Percentiles rank a stretch among this genome's conserved stretches.
Conservation (phyloP, 2,329 filamentous ascomycete genomes). For the Sporothrix variecibatus region DNA sequence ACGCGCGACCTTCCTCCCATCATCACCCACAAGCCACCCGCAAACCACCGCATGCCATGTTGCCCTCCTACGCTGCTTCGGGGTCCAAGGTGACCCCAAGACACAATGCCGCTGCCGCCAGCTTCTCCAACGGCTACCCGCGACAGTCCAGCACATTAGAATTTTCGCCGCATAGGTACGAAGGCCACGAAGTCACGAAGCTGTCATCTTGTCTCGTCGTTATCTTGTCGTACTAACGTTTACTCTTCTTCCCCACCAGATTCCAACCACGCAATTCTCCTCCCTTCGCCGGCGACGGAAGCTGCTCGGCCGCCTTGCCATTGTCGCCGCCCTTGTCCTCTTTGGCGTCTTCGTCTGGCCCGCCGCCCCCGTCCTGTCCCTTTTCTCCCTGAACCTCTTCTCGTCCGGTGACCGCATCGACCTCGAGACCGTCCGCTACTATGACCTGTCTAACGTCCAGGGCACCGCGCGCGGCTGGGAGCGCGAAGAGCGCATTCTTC, state of each 20-base stretch:
- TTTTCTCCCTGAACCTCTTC: conserved; percentile 69
- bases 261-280: conserved; percentile 83
- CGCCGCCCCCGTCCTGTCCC: conserved; percentile 61
- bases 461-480: conserved; percentile 95
- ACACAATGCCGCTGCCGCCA: conserved; percentile 65
- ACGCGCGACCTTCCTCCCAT: background rate
- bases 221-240: background rate
- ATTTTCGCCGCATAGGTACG: conserved; percentile 85
- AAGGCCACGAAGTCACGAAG: background rate
- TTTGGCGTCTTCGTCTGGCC: conserved; percentile 78
- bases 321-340: conserved; percentile 60
- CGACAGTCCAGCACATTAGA: conserved; percentile 72
- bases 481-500: conserved; percentile 87
- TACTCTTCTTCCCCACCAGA: conserved; percentile 47
- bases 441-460: conserved; percentile 88
- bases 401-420: conserved; percentile 69
- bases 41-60: conserved; percentile 47
- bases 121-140: conserved; percentile 83
- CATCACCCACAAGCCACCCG: background rate
- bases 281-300: conserved; percentile 69
- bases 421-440: conserved; percentile 94
- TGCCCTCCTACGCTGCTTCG: conserved; percentile 60
- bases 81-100: conserved; percentile 77
- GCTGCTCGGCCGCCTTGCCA: conserved; percentile 67
- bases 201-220: background rate